Evolutionary conservation across 495 filamentous ascomycete species (phyloP).

Genomic region (Hypoxylon fuscum): DNA sequence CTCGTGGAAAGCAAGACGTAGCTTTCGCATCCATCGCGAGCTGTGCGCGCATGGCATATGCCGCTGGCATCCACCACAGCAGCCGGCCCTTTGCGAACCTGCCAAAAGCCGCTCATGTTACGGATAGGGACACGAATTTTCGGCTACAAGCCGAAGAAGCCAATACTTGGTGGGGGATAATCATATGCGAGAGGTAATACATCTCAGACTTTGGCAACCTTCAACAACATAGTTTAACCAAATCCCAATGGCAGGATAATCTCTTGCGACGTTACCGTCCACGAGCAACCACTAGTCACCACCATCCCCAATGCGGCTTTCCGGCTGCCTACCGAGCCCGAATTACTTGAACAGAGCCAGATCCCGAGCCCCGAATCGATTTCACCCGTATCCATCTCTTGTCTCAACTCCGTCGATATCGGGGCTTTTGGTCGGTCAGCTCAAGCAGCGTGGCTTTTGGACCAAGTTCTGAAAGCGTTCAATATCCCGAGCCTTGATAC

Average conservation of each 20-base stretch:
- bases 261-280: slow-evolving; percentile 15
- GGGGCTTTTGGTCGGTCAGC: slow-evolving; percentile 44
- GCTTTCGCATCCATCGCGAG: slow-evolving; percentile 46
- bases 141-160: slow-evolving; percentile 32
- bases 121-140: slow-evolving; percentile 16
- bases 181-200: slow-evolving; percentile 42
- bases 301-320: slow-evolving; percentile 7
- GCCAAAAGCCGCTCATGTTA: background rate
- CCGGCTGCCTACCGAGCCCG: slow-evolving; percentile 18
- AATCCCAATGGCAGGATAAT: background rate
- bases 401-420: slow-evolving; percentile 23
- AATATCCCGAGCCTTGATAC: slow-evolving; percentile 25
- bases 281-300: slow-evolving; percentile 27
- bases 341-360: slow-evolving; percentile 8
- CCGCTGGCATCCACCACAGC: slow-evolving; percentile 34
- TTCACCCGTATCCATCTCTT: slow-evolving; percentile 23
- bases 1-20: slow-evolving; percentile 39
- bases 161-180: slow-evolving; percentile 51
- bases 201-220: background rate
- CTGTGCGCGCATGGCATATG: slow-evolving; percentile 44
- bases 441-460: slow-evolving; percentile 47
- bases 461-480: slow-evolving; percentile 27
- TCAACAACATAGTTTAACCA: background rate
- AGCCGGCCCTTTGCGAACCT: background rate
- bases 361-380: background rate